Percentiles rank a stretch among this genome's conserved stretches.
phyloP scores from a whole-genome alignment of 345 rosid genomes.

The Punica granatum region DNA sequence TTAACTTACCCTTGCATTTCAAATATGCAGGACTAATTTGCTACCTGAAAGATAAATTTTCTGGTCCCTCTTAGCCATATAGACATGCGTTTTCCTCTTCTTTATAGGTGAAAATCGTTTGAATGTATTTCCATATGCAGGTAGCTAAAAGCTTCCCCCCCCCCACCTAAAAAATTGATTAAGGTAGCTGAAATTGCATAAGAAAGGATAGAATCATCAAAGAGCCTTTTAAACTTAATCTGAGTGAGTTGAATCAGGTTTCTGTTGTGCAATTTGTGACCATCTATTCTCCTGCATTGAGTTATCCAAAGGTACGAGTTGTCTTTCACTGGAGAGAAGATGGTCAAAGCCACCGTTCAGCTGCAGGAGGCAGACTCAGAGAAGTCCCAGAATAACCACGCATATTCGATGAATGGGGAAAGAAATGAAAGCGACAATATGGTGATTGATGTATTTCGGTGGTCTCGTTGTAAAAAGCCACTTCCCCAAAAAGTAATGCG shows the following conservation, averaged over 20 bases:
- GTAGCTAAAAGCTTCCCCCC: neutral
- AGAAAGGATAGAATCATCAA: neutral
- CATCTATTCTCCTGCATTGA: neutral
- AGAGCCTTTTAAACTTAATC: no score
- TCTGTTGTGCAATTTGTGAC: neutral
- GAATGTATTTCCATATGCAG: neutral
- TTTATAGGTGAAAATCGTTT: neutral
- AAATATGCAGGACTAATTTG: neutral
- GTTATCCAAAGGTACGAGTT: slow-evolving; percentile 65
- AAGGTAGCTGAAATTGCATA: neutral
- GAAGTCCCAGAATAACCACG: slow-evolving; percentile 54
- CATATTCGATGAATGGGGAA: slow-evolving; percentile 61
- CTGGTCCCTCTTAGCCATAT: neutral
- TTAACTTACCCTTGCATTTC: neutral
- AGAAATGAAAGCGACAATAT: slow-evolving; percentile 53
- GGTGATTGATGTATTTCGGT: slow-evolving; percentile 73
- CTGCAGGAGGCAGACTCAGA: slow-evolving; percentile 56
- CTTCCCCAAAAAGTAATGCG: slow-evolving; percentile 85
- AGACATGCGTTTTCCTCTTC: no score
- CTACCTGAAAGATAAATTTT: neutral
- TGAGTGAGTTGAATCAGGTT: neutral
- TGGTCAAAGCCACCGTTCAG: slow-evolving; percentile 53
- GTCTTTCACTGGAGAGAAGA: slow-evolving; percentile 82
- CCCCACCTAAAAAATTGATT: no score
- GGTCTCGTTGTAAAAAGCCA: slow-evolving; percentile 91